Evolutionary conservation across 805 yeast genomes (phyloP).

Genomic region (Lipomyces yamanashiensis): DNA sequence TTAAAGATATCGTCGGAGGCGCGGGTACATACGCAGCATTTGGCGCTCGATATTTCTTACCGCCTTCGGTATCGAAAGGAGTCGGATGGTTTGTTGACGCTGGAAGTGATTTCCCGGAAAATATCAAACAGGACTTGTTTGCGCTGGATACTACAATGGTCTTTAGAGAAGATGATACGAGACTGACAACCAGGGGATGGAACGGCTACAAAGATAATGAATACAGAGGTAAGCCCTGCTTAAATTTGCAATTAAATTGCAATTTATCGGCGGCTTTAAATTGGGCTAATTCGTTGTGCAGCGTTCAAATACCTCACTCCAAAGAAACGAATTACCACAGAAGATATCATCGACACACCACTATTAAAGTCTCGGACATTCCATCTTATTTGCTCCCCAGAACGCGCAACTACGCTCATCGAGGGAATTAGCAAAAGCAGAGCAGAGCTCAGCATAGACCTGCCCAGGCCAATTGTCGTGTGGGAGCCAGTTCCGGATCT

Average conservation of each 20-base stretch:
- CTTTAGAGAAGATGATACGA: slow-evolving; percentile 54
- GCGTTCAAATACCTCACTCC: slow-evolving; percentile 65
- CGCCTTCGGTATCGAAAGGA: slow-evolving; percentile 44
- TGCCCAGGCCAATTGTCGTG: slow-evolving; percentile 48
- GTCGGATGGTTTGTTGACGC: slow-evolving; percentile 77
- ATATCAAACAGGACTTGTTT: slow-evolving; percentile 52
- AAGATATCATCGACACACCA: slow-evolving; percentile 54
- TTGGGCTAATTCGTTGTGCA: background rate
- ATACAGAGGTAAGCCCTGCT: slow-evolving; percentile 47
- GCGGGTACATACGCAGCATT: slow-evolving; percentile 83
- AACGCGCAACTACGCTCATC: slow-evolving; percentile 58
- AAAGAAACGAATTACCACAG: slow-evolving; percentile 61
- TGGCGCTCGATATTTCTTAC: slow-evolving; percentile 66
- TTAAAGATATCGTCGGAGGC: slow-evolving; percentile 74
- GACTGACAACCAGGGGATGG: slow-evolving; percentile 82
- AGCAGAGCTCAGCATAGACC: background rate
- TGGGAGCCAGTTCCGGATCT: slow-evolving; percentile 90
- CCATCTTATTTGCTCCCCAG: slow-evolving; percentile 78
- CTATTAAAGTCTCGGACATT: slow-evolving; percentile 53
- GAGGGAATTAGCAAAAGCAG: slow-evolving; percentile 28
- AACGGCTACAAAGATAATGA: slow-evolving; percentile 72
- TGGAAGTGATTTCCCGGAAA: slow-evolving; percentile 75
- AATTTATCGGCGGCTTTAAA: slow-evolving; percentile 36
- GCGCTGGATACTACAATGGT: slow-evolving; percentile 67
- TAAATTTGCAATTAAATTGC: slow-evolving; percentile 17